Evolutionary conservation across 148 eudicot species (phyloP).

Genomic region (Suaeda aralocaspica): DNA sequence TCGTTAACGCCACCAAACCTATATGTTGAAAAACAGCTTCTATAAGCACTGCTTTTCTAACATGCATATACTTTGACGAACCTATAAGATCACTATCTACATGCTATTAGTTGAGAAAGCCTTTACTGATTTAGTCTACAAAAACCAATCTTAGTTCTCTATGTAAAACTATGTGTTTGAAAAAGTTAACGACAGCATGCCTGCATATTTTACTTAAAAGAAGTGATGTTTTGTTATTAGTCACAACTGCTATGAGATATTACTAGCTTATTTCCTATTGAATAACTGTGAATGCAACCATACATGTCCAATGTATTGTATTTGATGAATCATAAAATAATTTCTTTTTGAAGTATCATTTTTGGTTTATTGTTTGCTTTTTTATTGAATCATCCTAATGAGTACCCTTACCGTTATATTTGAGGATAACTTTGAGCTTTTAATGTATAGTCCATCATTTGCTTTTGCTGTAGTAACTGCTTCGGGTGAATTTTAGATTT

Average conservation of each 20-base stretch:
- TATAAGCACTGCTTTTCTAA: background rate
- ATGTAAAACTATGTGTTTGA: no score
- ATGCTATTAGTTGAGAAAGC: no score
- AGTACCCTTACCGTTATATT: no score
- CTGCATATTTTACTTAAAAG: background rate
- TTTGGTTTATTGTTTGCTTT: background rate
- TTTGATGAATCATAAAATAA: background rate
- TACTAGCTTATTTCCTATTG: background rate
- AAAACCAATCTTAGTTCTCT: background rate
- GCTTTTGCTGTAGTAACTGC: background rate
- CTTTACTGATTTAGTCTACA: background rate
- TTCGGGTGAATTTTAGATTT: slow-evolving; percentile 50
- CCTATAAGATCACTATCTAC: background rate
- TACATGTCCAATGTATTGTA: background rate
- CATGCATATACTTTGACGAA: background rate
- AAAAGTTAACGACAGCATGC: background rate
- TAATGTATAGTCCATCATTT: no score
- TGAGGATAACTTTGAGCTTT: background rate
- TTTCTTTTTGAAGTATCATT: background rate
- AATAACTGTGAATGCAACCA: background rate
- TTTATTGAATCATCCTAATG: background rate
- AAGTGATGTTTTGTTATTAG: background rate
- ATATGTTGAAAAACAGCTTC: no score
- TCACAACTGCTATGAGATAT: background rate
- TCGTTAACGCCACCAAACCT: no score